Base-by-base conservation (phyloP, 345 rosid genomes). In the Erucastrum elatum region DNA sequence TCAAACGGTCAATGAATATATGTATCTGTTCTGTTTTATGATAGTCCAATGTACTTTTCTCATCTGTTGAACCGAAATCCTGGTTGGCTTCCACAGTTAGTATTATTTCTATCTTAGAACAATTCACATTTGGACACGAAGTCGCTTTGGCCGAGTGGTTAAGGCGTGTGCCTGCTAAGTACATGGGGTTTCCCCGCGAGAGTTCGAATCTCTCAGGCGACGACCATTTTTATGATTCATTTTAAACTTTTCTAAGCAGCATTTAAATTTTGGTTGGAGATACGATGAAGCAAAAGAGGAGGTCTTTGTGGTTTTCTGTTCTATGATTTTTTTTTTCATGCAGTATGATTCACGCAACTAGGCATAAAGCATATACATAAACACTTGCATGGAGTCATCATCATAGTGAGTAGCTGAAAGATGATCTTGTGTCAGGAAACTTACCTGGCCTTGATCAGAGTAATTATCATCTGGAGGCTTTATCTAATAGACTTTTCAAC, bases 161-260 rank as follows among this genome's bases (percentile, higher is more conserved):
- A 87, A 85, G 88, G 88, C 86, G 85, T 85, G 86, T 85, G 86
- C 90, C 87, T 84, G 88, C 87, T 84, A 87, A 84, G 92, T 86
- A 85, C 87, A 86, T 87, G 89, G 90, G 89, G 70, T 86, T 49
- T 81, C 68, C 89, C 90, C 88, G 88, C 90, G 89, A 86, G 93
- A 86, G 87, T 84, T 89, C 89, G 90, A 89, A 86, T 89, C 89
- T 87, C 89, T 87, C 88, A 86, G 92, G 88, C 90, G 90, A 85
- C 88, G 91, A 13, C 2, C 1, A 4, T 46, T 46, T 46, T 46
- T 46, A 13, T 4, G 0, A 1, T 4, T 53, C 5, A 2, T 53
- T 15, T 53, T 53, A 3, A 12, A 46, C 55, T 16, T 13, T 46
- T 49, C 2, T 4, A 46, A 12, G 6, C 17, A 13, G 56, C 4